These are phyloP conservation scores for Coniochaeta sp. DNA, from an alignment of 2,329 filamentous ascomycete species.

Conservation along the genomic window DNA sequence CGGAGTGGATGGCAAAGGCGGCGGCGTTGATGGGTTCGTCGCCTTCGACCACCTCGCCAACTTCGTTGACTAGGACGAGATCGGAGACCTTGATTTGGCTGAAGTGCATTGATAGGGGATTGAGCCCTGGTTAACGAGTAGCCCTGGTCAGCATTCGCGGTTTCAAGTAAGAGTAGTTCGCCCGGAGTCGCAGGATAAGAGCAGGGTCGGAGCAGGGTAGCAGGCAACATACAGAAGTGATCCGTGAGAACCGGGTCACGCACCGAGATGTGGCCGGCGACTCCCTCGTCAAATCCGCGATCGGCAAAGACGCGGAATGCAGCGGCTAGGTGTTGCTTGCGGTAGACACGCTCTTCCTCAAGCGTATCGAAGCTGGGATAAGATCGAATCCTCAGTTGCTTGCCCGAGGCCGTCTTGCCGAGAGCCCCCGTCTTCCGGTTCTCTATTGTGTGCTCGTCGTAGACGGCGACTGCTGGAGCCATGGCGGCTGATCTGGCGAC, in stretches of 20 bases:
- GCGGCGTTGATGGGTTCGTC: constrained; percentile 48
- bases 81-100: constrained; percentile 48
- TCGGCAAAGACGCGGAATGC: constrained; percentile 56
- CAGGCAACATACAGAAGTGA: background rate
- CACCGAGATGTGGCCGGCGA: constrained; percentile 48
- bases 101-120: constrained; percentile 52
- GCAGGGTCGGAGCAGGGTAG: background rate
- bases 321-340: constrained; percentile 48
- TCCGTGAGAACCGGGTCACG: background rate
- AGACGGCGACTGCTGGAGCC: background rate
- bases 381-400: background rate
- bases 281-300: constrained; percentile 54
- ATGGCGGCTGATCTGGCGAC: background rate
- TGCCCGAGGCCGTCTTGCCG: background rate
- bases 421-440: background rate
- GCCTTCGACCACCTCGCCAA: constrained; percentile 47
- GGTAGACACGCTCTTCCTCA: constrained; percentile 44
- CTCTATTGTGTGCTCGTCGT: background rate
- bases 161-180: constrained; percentile 32
- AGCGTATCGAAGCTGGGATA: background rate
- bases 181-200: background rate
- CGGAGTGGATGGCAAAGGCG: constrained; percentile 52
- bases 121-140: constrained; percentile 22
- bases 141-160: no score
- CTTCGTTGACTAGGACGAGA: constrained; percentile 49